Base-by-base conservation (phyloP, 805 yeast genomes). In the Millerozyma acaciae region DNA sequence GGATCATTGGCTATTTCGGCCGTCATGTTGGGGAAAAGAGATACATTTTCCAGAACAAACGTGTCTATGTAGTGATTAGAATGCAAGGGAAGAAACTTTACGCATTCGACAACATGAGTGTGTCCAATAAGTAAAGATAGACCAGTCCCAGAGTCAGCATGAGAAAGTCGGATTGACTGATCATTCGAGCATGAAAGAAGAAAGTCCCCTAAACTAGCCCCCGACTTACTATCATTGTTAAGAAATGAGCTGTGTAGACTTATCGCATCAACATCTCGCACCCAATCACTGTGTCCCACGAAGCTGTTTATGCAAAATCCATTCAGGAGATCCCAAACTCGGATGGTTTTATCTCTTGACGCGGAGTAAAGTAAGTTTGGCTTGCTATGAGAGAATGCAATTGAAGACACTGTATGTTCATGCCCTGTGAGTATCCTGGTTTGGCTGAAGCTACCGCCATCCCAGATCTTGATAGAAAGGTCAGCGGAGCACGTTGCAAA, bases 211-310 rank as follows among this genome's bases (percentile, higher is more conserved):
- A 61, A 60, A 5, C 22, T 29, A 21, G 34, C 35, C 6, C 40
- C 30, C 14, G 30, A 28, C 21, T 42, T 38, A 6, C 40, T 23
- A n/a, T 30, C 27, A 6, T 31, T 19, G 14, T 47, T 23, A 40
- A 42, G 32, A 6, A 51, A 28, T 9, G 34, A 33, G 6, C 45
- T 28, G 30, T 52, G 44, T 16, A 47, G 28, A 30, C 44, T 39
- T 0, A 50, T 54, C 8, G 52, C 62, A 40, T 79, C 86, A 2
- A 87, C 43, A 8, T 75, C 65, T 37, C 95, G 65, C 4, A 87
- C 87, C 97, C 97, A 89, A 43, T 87, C 96, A 7, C 84, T 73
- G 56, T 89, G 97, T 1, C 89, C 90, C 10, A 73, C 68, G 36
- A 87, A 75, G 1, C 84, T 75, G 39, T 72, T 70, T 12, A 76